Evolutionary conservation across 768 basidiomycete species (phyloP), one percentile per base, ranked within the genome.

Genomic region (Chalciporus piperatus): DNA sequence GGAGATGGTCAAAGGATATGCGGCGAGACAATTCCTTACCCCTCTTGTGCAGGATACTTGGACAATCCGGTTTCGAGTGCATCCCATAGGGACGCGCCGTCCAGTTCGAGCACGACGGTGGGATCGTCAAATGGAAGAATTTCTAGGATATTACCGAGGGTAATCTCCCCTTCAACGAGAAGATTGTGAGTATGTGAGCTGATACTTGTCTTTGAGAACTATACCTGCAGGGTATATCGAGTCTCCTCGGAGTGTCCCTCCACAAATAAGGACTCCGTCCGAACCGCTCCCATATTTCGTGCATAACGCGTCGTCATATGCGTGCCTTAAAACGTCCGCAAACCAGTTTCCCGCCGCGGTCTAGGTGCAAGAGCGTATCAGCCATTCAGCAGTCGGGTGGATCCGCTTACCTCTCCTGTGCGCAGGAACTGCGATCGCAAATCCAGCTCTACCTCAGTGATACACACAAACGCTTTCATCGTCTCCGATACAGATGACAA

Each of bases 41-140:
- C 93, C 77, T 95, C 93, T 69, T 93, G 92, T 16, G 91, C 85
- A 7, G 93, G 93, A 81, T 87, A 95, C 47, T 80, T 89, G 51
- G 72, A 74, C 6, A 97, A 71, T 6, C 82, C 80, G 11, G 75
- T 74, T 62, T 97, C 93, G 32, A 96, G 57, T 0, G 86, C 83
- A 38, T 82, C 83, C 89, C 91, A 94, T 40, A 96, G 76, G 0
- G 83, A 74, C 57, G 79, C 76, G 2, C 93, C 92, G 56, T 90
- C 83, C 14, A 96, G 66, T 65, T 93, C 86, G 11, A 93, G 59
- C 3, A 92, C 90, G 6, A 97, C 79, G 14, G 87, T 73, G 2
- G 92, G 85, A 59, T 96, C 93, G 49, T 89, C 86, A 53, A 93
- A 96, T 0, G 93, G 93, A 25, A 96, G 69, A 17, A 95, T 92